phyloP scores from a whole-genome alignment of 495 filamentous ascomycete genomes.

The Penicillium lagena region DNA sequence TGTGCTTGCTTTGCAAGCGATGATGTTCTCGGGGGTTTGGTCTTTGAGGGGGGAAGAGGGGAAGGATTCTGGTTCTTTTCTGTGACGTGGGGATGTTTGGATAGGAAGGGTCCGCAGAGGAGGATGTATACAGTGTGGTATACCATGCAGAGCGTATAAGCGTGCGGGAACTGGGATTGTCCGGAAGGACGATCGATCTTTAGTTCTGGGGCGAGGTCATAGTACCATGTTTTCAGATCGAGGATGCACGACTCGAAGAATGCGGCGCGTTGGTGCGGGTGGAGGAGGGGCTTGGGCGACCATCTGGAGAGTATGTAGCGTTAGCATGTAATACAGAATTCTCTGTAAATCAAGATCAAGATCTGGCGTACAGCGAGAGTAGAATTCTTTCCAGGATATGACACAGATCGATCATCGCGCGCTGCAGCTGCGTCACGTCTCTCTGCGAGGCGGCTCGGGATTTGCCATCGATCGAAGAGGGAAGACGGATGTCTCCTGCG shows the following conservation, averaged over 20 bases:
- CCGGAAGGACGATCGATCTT: constrained; percentile 9
- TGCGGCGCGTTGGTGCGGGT: constrained; percentile 8
- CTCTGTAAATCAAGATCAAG: too few species aligned
- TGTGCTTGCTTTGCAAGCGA: constrained; percentile 2
- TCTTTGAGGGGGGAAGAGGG: not conserved
- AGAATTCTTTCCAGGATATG: constrained; percentile 22
- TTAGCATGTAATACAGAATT: too few species aligned
- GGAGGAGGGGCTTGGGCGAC: constrained; percentile 19
- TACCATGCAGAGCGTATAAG: constrained; percentile 22
- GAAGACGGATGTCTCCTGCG: constrained; percentile 4
- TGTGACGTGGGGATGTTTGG: not conserved
- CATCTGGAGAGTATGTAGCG: constrained; percentile 8
- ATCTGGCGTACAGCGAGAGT: constrained; percentile 13
- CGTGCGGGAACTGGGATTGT: constrained; percentile 16
- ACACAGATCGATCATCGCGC: constrained; percentile 21
- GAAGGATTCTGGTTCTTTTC: not conserved
- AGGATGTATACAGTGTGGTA: constrained; percentile 20
- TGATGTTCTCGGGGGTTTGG: not conserved
- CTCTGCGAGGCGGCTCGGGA: constrained; percentile 9
- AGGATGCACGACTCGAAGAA: constrained; percentile 23
- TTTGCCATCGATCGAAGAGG: constrained; percentile 11
- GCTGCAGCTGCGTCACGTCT: constrained; percentile 13
- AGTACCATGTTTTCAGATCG: constrained; percentile 22
- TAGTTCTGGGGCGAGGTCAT: constrained; percentile 16
- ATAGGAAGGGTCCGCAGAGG: constrained; percentile 18